Evolutionary conservation across 768 basidiomycete species (phyloP).

Genomic region (Cyclocybe cylindracea): DNA sequence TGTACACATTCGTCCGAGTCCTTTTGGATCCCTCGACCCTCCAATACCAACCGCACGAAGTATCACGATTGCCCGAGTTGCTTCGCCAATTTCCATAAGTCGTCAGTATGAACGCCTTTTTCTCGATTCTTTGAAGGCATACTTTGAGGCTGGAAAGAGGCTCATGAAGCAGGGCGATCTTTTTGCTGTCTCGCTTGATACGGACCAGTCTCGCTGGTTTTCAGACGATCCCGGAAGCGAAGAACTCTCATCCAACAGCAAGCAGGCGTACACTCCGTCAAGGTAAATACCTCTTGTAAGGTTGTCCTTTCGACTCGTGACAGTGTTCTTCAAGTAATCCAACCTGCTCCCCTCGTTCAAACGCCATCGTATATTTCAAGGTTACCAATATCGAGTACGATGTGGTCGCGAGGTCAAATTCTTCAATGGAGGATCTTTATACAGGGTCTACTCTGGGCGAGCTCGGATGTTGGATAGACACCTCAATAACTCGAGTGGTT

Average conservation of each 20-base stretch:
- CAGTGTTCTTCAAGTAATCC: slow-evolving; percentile 9
- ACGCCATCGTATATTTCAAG: slow-evolving; percentile 71
- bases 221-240: slow-evolving; percentile 28
- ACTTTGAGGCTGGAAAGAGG: slow-evolving; percentile 56
- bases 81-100: slow-evolving; percentile 70
- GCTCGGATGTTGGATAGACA: slow-evolving; percentile 85
- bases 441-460: slow-evolving; percentile 62
- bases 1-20: slow-evolving; percentile 49
- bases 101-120: slow-evolving; percentile 64
- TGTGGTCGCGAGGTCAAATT: slow-evolving; percentile 36
- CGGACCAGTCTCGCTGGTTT: slow-evolving; percentile 36
- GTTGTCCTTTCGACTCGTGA: too few species aligned
- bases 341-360: slow-evolving; percentile 23
- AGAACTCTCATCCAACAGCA: neutral
- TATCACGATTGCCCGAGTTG: slow-evolving; percentile 78
- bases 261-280: too few species aligned
- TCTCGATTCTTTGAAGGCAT: slow-evolving; percentile 57
- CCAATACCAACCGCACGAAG: slow-evolving; percentile 67
- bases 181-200: slow-evolving; percentile 63
- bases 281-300: too few species aligned
- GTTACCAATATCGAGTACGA: slow-evolving; percentile 78
- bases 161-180: slow-evolving; percentile 77
- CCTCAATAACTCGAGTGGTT: slow-evolving; percentile 68
- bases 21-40: slow-evolving; percentile 61
- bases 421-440: slow-evolving; percentile 43